Conservation (phyloP, 1,284 basidiomycete genomes). For the Apiotrichum gracile region DNA sequence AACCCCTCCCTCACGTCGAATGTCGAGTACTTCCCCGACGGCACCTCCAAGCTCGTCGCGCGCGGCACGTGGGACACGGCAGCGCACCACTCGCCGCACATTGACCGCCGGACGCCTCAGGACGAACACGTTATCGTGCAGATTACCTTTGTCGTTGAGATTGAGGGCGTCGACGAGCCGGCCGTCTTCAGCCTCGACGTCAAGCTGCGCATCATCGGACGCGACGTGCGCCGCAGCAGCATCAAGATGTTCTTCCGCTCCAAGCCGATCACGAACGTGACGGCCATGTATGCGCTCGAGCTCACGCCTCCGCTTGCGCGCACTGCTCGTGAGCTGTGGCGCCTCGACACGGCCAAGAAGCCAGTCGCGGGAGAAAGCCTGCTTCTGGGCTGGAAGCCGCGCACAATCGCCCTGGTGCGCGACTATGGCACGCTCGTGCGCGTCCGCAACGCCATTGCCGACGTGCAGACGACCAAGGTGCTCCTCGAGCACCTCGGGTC, state of each 20-base stretch:
- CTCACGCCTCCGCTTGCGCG: conserved; percentile 79
- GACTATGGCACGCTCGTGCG: conserved; percentile 69
- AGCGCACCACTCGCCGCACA: conserved; percentile 74
- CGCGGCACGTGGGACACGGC: conserved; percentile 89
- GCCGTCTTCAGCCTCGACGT: conserved; percentile 81
- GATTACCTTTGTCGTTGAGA: conserved; percentile 67
- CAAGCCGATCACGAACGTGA: conserved; percentile 43
- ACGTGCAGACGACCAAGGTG: conserved; percentile 80
- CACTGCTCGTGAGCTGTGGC: conserved; percentile 83
- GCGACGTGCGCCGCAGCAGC: conserved; percentile 69
- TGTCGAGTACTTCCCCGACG: conserved; percentile 71
- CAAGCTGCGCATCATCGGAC: conserved; percentile 74
- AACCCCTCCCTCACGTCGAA: conserved; percentile 62
- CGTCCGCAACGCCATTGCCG: conserved; percentile 67
- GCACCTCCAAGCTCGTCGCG: conserved; percentile 64
- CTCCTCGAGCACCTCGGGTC: conserved; percentile 54
- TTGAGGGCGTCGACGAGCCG: conserved; percentile 77
- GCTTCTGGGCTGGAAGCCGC: conserved; percentile 72
- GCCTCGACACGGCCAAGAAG: conserved; percentile 86
- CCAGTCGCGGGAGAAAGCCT: conserved; percentile 87
- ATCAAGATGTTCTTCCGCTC: conserved; percentile 60
- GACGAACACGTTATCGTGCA: conserved; percentile 76
- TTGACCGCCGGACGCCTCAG: conserved; percentile 75
- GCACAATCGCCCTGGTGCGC: conserved; percentile 78
- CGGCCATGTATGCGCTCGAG: conserved; percentile 68